Conservation (phyloP, 768 basidiomycete genomes). For the Pseudohyphozyma bogoriensis region DNA sequence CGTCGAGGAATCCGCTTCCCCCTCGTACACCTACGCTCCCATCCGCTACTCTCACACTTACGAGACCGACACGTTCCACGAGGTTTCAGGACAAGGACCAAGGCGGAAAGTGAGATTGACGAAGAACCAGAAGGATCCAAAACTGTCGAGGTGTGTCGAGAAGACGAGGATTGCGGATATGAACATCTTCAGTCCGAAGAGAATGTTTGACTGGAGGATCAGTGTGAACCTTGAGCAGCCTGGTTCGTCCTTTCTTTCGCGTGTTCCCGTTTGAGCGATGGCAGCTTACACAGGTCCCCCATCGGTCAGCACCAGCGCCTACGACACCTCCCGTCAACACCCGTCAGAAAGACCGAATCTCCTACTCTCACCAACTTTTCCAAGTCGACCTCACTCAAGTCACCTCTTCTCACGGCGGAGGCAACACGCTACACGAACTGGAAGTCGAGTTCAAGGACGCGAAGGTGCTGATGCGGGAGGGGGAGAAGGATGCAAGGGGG, state of each 20-base stretch:
- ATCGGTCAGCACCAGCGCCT: neutral
- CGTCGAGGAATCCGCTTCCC: conserved; percentile 49
- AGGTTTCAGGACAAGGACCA: conserved; percentile 37
- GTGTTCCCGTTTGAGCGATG: neutral
- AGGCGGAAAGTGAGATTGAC: conserved; percentile 66
- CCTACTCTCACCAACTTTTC: conserved; percentile 89
- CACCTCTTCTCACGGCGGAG: conserved; percentile 24
- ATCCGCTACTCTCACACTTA: conserved; percentile 67
- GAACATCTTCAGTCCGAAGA: conserved; percentile 74
- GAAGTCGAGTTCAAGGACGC: conserved; percentile 74
- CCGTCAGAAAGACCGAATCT: conserved; percentile 75
- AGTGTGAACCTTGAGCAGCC: conserved; percentile 72
- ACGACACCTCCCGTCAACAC: conserved; percentile 17
- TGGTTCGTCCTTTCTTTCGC: neutral
- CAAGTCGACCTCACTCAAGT: conserved; percentile 91
- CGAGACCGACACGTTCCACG: conserved; percentile 42
- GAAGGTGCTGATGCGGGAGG: conserved; percentile 58
- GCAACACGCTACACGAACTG: conserved; percentile 55
- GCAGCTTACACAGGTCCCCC: neutral
- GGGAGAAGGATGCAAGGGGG: conserved; percentile 51
- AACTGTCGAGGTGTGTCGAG: conserved; percentile 53
- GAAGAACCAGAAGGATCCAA: conserved; percentile 60
- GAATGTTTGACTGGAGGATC: conserved; percentile 78
- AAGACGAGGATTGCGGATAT: conserved; percentile 79
- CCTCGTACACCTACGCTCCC: conserved; percentile 48